Evolutionary conservation across 2,329 filamentous ascomycete genomes (phyloP).

Genomic region (Xylariales sp.): DNA sequence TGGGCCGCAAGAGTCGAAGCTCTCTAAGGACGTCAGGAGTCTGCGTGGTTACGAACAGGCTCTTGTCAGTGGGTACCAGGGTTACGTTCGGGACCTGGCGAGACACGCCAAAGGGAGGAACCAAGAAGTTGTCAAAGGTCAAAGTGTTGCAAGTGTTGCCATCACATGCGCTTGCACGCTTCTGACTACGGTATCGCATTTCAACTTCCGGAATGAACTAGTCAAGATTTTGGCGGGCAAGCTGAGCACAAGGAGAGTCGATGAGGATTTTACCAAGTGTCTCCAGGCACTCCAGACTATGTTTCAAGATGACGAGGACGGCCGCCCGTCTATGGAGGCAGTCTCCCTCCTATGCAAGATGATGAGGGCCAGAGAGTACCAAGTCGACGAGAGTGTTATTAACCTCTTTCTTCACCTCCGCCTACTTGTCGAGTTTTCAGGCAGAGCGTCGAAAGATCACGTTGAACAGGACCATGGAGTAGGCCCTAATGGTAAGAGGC

Average conservation of each 20-base stretch:
- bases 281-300: constrained; percentile 73
- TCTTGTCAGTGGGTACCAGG: constrained; percentile 78
- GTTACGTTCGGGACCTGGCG: constrained; percentile 73
- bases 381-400: constrained; percentile 77
- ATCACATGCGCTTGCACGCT: constrained; percentile 82
- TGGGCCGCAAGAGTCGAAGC: constrained; percentile 67
- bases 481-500: constrained; percentile 45
- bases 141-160: constrained; percentile 65
- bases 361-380: constrained; percentile 85
- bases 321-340: constrained; percentile 79
- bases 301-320: constrained; percentile 85
- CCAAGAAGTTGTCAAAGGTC: constrained; percentile 33
- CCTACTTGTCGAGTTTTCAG: constrained; percentile 79
- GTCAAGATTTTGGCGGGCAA: constrained; percentile 83
- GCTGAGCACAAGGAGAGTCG: constrained; percentile 66
- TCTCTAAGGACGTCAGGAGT: constrained; percentile 87
- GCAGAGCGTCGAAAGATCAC: constrained; percentile 73
- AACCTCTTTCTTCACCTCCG: constrained; percentile 90
- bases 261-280: constrained; percentile 74
- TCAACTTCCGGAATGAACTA: constrained; percentile 90
- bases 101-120: constrained; percentile 55
- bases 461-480: constrained; percentile 51
- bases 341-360: constrained; percentile 84
- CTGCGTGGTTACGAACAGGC: constrained; percentile 83
- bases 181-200: constrained; percentile 80